Percentiles rank a stretch among this genome's conserved stretches.
These are phyloP conservation scores for Litsea cubeba DNA, from an alignment of 164 flowering plant species.

Conservation along the genomic window DNA sequence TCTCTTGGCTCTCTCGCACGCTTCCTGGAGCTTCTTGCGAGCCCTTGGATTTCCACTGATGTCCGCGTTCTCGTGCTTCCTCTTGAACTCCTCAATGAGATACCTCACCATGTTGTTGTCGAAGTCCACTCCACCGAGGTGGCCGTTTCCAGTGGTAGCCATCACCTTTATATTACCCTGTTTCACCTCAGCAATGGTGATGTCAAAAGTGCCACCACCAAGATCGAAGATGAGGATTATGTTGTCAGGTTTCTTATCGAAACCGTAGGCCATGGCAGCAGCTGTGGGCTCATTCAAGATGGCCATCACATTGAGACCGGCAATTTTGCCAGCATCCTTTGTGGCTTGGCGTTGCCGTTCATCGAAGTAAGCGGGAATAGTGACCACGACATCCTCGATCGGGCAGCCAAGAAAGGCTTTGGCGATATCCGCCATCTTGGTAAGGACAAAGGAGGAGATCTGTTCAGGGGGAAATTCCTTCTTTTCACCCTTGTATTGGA, in stretches of 20 bases:
- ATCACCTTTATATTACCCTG: constrained; percentile 3
- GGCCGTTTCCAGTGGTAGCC: constrained; percentile 20
- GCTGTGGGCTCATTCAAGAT: constrained; percentile 9
- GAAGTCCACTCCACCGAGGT: constrained; percentile 57
- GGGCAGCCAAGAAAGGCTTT: constrained; percentile 16
- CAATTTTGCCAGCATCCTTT: constrained; percentile 9
- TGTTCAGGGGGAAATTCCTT: constrained; percentile 34
- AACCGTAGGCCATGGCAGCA: constrained; percentile 10
- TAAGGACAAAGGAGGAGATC: constrained; percentile 28
- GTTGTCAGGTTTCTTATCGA: constrained; percentile 1
- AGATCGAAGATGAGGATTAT: constrained; percentile 7
- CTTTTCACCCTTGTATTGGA: constrained; percentile 31
- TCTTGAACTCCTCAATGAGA: constrained; percentile 42
- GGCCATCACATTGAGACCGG: constrained; percentile 7
- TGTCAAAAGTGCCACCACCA: constrained; percentile 12
- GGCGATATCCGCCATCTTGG: constrained; percentile 11
- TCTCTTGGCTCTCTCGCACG: constrained; percentile 57
- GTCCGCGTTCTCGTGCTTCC: constrained; percentile 49
- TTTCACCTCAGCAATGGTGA: constrained; percentile 2
- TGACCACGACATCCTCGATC: constrained; percentile 15
- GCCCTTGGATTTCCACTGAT: constrained; percentile 42
- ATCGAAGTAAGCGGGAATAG: constrained; percentile 11
- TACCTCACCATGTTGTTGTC: constrained; percentile 54
- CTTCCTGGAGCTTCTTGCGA: constrained; percentile 38
- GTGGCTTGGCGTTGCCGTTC: constrained; percentile 12